Conservation (phyloP, 108 stramenopile species). For the Nitzschia inconspicua region DNA sequence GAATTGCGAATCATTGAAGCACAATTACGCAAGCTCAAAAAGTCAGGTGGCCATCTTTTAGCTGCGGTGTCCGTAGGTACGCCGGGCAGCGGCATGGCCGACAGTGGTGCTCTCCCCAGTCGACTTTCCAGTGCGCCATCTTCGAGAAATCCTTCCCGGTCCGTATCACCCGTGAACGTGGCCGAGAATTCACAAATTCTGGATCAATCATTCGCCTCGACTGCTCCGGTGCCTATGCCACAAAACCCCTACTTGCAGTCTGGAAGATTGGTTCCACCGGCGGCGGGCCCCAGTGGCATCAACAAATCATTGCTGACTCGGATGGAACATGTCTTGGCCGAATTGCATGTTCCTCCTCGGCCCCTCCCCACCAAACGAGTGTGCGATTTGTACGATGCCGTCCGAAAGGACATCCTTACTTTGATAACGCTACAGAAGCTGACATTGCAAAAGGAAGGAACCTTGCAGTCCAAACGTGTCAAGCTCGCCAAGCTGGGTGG, state of each 20-base stretch:
- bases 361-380: constrained; percentile 79
- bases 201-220: constrained; percentile 48
- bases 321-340: constrained; percentile 68
- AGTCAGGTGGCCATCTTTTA: constrained; percentile 63
- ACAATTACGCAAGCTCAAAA: constrained; percentile 83
- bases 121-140: constrained; percentile 17
- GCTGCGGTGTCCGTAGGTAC: constrained; percentile 19
- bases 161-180: constrained; percentile 29
- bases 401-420: constrained; percentile 76
- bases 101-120: neutral
- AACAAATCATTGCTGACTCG: constrained; percentile 73
- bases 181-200: constrained; percentile 25
- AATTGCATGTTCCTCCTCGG: constrained; percentile 59
- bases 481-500: constrained; percentile 48
- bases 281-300: constrained; percentile 50
- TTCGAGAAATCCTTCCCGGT: constrained; percentile 30
- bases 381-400: constrained; percentile 84
- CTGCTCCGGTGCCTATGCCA: constrained; percentile 74
- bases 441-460: constrained; percentile 70
- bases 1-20: constrained; percentile 75
- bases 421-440: constrained; percentile 77
- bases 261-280: constrained; percentile 72
- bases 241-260: constrained; percentile 86
- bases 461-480: constrained; percentile 48
- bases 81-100: neutral